A percentile compares a stretch with the other conserved stretches of the same genome.
These are phyloP conservation scores for Talaromyces sp. DNA, from an alignment of 2,329 filamentous ascomycete genomes.

Conservation along the genomic window DNA sequence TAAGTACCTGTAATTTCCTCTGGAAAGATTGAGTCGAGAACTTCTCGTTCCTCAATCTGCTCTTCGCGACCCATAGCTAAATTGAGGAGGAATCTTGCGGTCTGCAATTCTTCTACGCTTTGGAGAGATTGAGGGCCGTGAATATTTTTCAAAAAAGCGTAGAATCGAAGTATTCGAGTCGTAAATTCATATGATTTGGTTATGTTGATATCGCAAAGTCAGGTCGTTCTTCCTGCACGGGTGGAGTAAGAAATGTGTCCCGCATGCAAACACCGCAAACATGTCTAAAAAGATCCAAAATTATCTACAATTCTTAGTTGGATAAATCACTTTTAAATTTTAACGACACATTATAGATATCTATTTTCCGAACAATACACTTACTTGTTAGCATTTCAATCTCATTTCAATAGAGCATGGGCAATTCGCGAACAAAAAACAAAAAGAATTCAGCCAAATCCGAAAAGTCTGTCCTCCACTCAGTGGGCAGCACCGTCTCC, in stretches of 20 bases:
- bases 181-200: not conserved
- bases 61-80: conserved; percentile 64
- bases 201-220: conserved; percentile 17
- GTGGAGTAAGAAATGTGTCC: conserved; percentile 23
- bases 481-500: conserved; percentile 34
- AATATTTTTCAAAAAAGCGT: too few relatives aligned
- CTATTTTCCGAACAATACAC: not conserved
- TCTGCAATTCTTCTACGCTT: not conserved
- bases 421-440: conserved; percentile 49
- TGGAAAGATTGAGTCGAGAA: conserved; percentile 96
- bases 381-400: too few relatives aligned
- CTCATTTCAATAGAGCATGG: conserved; percentile 38
- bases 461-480: conserved; percentile 43
- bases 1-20: conserved; percentile 84
- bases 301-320: conserved; percentile 10
- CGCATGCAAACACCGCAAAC: conserved; percentile 44
- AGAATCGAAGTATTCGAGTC: not conserved
- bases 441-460: conserved; percentile 43
- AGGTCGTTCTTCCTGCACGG: not conserved
- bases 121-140: not conserved
- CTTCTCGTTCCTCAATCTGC: conserved; percentile 91
- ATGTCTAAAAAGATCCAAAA: conserved; percentile 28
- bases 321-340: not conserved
- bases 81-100: not conserved
- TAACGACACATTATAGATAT: not conserved